Base-by-base conservation (phyloP, 83 land plant genomes). In the Thuja plicata region DNA sequence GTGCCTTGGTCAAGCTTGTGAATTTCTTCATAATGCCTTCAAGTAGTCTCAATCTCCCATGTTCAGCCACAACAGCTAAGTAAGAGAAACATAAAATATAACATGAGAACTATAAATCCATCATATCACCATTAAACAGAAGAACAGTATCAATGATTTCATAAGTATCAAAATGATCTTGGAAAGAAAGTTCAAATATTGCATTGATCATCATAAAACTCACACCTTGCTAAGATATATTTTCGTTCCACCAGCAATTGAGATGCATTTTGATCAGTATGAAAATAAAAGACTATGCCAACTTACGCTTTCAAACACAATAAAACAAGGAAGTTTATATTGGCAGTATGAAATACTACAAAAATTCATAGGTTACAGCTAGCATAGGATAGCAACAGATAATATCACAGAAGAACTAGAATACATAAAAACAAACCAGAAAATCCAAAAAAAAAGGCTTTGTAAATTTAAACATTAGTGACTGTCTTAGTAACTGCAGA, bases 11-110 rank as follows among this genome's bases (percentile, higher is more conserved):
- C 91, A 97, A 90, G 82, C 96, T 95, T n/a, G 82, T 8, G 89
- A 92, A 95, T 79, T 90, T 90, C 79, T 91, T 88, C 8, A 89
- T 89, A 76, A 97, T 95, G 41, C 83, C 87, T 34, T 97, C 95
- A 43, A 96, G 32, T 87, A 89, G 37, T 79, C 83, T 73, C 80
- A 96, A 91, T 91, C 97, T 93, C 46, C 96, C 98, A 90, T 89
- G 90, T 90, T 94, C 98, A 89, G 98, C 98, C 89, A 93, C 87
- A 45, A 96, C 88, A 91, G 92, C 97, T 96, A 89, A 81, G 76
- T n/a, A 32, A 30, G 30, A 57, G 50, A 88, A 62, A 52, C 27
- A 89, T 24, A 79, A 83, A 81, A 45, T 30, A 11, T 55, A 85
- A 30, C 50, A 45, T 82, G 48, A 82, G 87, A 41, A 27, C 54